Conservation (phyloP, 208 protist genomes). For the Leishmania guyanensis region DNA sequence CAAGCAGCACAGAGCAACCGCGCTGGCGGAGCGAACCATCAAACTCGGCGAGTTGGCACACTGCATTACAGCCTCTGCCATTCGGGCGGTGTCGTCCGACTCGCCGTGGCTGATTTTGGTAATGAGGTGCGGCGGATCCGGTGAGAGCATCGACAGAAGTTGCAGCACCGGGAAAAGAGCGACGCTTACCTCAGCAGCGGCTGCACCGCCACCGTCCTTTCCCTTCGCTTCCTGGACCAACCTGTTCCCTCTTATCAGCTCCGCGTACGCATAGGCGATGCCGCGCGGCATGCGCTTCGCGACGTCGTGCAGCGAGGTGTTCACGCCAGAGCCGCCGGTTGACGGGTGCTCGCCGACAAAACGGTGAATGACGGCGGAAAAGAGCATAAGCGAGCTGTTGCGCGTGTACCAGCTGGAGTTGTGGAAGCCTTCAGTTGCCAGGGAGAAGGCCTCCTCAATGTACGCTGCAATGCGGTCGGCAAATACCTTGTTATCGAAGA, state of each 20-base stretch:
- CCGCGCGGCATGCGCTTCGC: constrained; percentile 62
- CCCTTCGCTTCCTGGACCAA: constrained; percentile 9
- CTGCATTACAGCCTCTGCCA: constrained; percentile 59
- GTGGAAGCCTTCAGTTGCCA: constrained; percentile 81
- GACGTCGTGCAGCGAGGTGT: constrained; percentile 85
- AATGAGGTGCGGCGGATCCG: constrained; percentile 57
- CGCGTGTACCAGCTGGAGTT: constrained; percentile 85
- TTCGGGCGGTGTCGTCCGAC: constrained; percentile 35
- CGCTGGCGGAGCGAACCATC: constrained; percentile 82
- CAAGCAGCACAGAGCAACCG: constrained; percentile 74
- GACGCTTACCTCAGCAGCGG: constrained; percentile 32
- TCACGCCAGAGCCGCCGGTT: constrained; percentile 72
- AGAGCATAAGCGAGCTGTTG: constrained; percentile 93
- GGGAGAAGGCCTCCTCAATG: constrained; percentile 81
- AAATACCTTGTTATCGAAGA: constrained; percentile 89
- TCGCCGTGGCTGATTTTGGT: constrained; percentile 24
- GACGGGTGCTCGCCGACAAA: constrained; percentile 89
- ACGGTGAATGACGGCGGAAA: constrained; percentile 86
- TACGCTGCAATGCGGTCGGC: constrained; percentile 60
- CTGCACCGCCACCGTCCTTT: not conserved
- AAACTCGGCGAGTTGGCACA: constrained; percentile 65
- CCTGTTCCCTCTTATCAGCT: constrained; percentile 32
- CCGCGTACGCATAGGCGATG: constrained; percentile 62
- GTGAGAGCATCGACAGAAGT: constrained; percentile 90
- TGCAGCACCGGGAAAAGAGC: constrained; percentile 89